Conservation (phyloP, 225 moss, liverwort and hornwort species). For the Pseudisothecium myosuroides region DNA sequence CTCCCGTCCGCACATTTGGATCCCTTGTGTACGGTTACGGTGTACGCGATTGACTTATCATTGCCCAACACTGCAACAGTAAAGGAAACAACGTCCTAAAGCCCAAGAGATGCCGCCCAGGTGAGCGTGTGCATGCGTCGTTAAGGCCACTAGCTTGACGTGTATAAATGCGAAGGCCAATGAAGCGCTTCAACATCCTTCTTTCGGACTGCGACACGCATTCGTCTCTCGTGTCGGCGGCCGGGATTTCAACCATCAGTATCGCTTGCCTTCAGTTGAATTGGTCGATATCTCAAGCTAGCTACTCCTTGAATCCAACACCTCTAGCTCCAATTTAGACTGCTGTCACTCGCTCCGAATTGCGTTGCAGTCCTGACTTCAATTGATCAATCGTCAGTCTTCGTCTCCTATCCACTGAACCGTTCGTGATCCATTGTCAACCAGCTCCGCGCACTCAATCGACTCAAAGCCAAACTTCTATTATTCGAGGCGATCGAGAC, state of each 20-base stretch:
- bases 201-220: background rate
- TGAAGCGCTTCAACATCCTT: background rate
- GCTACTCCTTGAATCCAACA: background rate
- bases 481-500: background rate
- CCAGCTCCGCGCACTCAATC: background rate
- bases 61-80: too few relatives aligned
- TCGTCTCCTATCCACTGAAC: background rate
- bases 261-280: background rate
- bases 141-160: background rate
- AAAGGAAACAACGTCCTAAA: too few relatives aligned
- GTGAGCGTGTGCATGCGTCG: background rate
- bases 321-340: background rate
- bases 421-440: background rate
- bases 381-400: background rate
- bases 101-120: too few relatives aligned
- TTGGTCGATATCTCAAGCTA: background rate
- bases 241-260: too few relatives aligned
- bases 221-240: background rate
- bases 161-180: background rate
- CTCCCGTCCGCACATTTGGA: too few relatives aligned
- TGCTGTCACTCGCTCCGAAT: background rate
- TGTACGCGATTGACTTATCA: background rate
- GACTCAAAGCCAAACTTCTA: background rate
- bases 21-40: background rate
- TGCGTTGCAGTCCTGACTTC: background rate